Conservation (phyloP, 441 rosid species). For the Theobroma grandiflorum region DNA sequence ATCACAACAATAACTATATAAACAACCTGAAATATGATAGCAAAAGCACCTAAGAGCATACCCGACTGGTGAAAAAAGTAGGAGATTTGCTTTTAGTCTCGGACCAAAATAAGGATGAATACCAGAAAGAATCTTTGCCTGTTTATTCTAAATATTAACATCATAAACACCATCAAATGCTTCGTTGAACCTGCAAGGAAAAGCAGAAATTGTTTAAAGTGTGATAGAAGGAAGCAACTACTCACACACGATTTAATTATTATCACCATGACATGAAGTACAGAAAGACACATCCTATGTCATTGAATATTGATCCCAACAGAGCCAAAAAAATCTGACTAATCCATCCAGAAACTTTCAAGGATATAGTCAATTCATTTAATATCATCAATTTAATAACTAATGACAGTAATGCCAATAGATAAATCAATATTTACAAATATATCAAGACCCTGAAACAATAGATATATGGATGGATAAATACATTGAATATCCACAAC, state of each 20-base stretch:
- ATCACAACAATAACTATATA: background rate
- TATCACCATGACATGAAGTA: background rate
- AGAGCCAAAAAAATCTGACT: background rate
- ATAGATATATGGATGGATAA: constrained; percentile 29
- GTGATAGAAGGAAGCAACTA: background rate
- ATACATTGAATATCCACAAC: background rate
- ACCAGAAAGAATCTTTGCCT: constrained; percentile 64
- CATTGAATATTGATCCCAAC: background rate
- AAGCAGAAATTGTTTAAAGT: constrained; percentile 13
- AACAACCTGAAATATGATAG: background rate
- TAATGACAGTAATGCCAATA: background rate
- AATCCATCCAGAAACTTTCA: background rate
- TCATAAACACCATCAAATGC: constrained; percentile 74
- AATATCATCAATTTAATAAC: background rate
- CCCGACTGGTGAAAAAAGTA: constrained; percentile 74
- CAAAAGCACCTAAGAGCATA: constrained; percentile 64
- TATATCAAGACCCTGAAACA: background rate
- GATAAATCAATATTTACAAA: background rate
- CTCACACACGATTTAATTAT: background rate
- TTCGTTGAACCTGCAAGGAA: constrained; percentile 65
- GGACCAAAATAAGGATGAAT: constrained; percentile 73
- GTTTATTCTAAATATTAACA: constrained; percentile 47
- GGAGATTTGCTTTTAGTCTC: constrained; percentile 54
- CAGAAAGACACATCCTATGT: background rate
- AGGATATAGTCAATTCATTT: background rate